Percentiles rank a stretch among this genome's conserved stretches.
These are phyloP conservation scores for Calocera cornea DNA, from an alignment of 768 basidiomycete species.

Conservation along the genomic window DNA sequence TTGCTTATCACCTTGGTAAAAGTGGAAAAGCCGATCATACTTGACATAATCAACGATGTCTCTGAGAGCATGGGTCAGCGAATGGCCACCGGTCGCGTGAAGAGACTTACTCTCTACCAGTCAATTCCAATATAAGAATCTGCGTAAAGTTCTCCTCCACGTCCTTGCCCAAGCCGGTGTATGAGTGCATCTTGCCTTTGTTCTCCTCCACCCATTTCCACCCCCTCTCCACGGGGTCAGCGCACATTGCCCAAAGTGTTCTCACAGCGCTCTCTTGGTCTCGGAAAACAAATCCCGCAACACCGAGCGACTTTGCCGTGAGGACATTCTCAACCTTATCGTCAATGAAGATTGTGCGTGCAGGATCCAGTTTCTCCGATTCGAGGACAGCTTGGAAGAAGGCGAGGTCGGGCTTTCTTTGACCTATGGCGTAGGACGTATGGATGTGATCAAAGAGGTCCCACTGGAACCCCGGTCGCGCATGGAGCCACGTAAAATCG, in stretches of 20 bases:
- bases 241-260: conserved; percentile 34
- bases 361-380: conserved; percentile 34
- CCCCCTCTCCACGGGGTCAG: conserved; percentile 36
- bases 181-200: conserved; percentile 32
- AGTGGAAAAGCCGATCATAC: conserved; percentile 38
- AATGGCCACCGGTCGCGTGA: conserved; percentile 1
- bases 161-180: conserved; percentile 31
- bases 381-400: conserved; percentile 40
- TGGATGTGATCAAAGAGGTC: conserved; percentile 37
- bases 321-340: conserved; percentile 48
- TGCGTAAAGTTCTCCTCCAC: conserved; percentile 46
- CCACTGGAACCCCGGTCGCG: conserved; percentile 35
- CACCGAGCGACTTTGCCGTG: conserved; percentile 42
- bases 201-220: conserved; percentile 30
- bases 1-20: conserved; percentile 37
- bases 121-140: conserved; percentile 43
- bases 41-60: conserved; percentile 16
- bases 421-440: conserved; percentile 38
- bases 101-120: conserved; percentile 29
- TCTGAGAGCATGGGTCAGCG: conserved; percentile 20
- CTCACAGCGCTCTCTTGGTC: conserved; percentile 30
- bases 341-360: conserved; percentile 41
- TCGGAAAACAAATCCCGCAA: conserved; percentile 42
- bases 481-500: conserved; percentile 36
- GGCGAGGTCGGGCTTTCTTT: conserved; percentile 43